A percentile compares a stretch with the other conserved stretches of the same genome.
phyloP scores from a whole-genome alignment of 176 grass and related monocot genomes.

The Cenchrus americanus region DNA sequence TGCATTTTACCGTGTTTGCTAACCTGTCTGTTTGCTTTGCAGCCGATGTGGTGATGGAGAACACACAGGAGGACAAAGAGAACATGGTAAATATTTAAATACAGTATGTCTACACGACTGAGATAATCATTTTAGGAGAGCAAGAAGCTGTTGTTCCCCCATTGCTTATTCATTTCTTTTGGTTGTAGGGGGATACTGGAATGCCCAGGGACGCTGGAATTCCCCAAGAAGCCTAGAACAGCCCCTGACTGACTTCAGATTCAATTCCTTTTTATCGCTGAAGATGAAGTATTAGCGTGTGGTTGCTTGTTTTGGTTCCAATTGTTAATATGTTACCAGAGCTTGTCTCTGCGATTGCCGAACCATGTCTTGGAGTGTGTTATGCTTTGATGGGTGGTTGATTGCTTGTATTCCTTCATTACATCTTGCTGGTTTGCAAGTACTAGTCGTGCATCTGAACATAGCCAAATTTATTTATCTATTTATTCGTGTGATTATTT shows the following conservation, averaged over 20 bases:
- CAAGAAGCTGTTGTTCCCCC: not conserved
- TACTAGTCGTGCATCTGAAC: conserved; percentile 20
- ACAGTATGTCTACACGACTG: not conserved
- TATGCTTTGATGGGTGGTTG: conserved; percentile 36
- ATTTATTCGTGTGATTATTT: conserved; percentile 7
- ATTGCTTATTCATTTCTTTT: conserved; percentile 21
- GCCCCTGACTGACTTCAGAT: conserved; percentile 57
- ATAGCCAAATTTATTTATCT: conserved; percentile 27
- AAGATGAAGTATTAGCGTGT: conserved; percentile 63
- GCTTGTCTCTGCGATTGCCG: conserved; percentile 21
- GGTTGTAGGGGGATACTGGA: conserved; percentile 51
- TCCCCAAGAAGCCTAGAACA: conserved; percentile 52
- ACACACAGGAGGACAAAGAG: conserved; percentile 72
- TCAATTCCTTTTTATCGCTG: conserved; percentile 67
- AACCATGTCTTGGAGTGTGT: conserved; percentile 15
- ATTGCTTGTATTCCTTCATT: conserved; percentile 26
- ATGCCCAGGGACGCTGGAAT: conserved; percentile 37
- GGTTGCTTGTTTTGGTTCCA: conserved; percentile 38
- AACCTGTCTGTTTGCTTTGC: conserved; percentile 17
- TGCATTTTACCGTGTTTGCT: not conserved
- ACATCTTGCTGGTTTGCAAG: conserved; percentile 26
- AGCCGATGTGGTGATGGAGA: conserved; percentile 51
- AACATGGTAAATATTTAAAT: conserved; percentile 64
- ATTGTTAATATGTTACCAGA: conserved; percentile 40
- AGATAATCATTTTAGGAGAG: not conserved